Evolutionary conservation across 768 basidiomycete species (phyloP), one percentile per base, ranked within the genome.

Genomic region (Termitomyces sp.): DNA sequence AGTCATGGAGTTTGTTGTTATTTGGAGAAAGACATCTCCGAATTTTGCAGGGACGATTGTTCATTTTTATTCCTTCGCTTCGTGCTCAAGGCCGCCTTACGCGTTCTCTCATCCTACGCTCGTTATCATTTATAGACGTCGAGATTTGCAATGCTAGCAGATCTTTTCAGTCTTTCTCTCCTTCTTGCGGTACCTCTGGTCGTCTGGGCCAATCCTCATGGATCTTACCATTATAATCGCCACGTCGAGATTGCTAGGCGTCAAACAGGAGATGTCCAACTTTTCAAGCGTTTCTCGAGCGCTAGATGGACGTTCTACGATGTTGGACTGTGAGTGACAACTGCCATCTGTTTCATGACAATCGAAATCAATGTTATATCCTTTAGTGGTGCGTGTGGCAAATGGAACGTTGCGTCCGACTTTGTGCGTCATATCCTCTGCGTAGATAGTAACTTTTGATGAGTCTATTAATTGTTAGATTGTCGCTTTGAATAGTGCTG

Each of bases 401-500:
- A 64, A 50, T 36, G 36, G 22, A 74, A 72, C 47, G 60, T 61
- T 51, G 59, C 60, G 6, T 61, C 48, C 30, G 69, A 73, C 52
- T 69, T 68, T 58, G 71, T 72, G 55, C 46, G 70, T 66, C 36
- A 30, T 44, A 15, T 16, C 33, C 36, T 39, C 24, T 13, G 27
- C 33, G 12, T 45, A 42, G 16, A 44, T 12, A 7, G 27, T 33
- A 24, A 39, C 11, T 22, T 33, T 39, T 45, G 18, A 46, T 48
- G 48, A 56, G 34, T 8, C 9, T 49, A 37, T 39, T 6, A n/a
- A 42, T 45, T 6, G 48, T 7, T 55, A 72, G 72, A 71, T 72
- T 54, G 73, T 73, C 37, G 72, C 72, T 18, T 62, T 74, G 52
- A 72, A 72, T 54, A 59, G 61, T 60, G 60, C 48, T 44, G 78